These are phyloP conservation scores for Naganishia cerealis DNA, from an alignment of 1,284 basidiomycete genomes.

Conservation along the genomic window DNA sequence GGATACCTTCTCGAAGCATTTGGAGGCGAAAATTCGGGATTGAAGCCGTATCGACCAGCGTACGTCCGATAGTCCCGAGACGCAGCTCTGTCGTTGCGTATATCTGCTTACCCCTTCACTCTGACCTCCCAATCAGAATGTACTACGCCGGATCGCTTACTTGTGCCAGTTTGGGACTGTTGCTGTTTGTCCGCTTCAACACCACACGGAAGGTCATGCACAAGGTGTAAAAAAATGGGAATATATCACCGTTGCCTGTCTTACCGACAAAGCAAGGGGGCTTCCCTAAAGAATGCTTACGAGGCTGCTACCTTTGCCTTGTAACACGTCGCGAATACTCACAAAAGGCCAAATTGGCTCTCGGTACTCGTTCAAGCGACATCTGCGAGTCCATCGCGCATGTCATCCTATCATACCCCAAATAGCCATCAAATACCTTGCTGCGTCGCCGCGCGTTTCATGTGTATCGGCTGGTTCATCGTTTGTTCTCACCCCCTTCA, in stretches of 20 bases:
- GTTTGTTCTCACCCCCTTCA: too few species aligned
- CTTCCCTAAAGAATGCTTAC: too few species aligned
- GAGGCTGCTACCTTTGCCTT: too few species aligned
- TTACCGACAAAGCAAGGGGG: too few species aligned
- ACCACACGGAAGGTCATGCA: constrained; percentile 9
- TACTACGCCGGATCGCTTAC: constrained; percentile 42
- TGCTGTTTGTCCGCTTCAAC: constrained; percentile 28
- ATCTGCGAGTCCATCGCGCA: too few species aligned
- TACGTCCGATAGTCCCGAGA: background rate
- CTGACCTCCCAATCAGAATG: constrained; percentile 18
- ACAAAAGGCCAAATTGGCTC: too few species aligned
- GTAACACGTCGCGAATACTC: too few species aligned
- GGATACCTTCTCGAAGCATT: constrained; percentile 39
- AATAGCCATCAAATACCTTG: too few species aligned
- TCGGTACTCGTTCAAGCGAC: too few species aligned
- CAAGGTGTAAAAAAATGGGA: constrained; percentile 6
- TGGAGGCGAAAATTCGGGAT: constrained; percentile 36
- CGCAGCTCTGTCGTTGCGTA: background rate
- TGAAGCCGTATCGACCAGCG: constrained; percentile 40
- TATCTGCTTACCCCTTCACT: background rate
- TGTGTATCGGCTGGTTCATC: too few species aligned
- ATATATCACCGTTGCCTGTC: background rate
- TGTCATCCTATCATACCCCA: too few species aligned
- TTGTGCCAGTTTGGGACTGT: constrained; percentile 21
- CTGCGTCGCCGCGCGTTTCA: too few species aligned